Evolutionary conservation across 768 basidiomycete species (phyloP).

Genomic region (Favolaschia claudopus): DNA sequence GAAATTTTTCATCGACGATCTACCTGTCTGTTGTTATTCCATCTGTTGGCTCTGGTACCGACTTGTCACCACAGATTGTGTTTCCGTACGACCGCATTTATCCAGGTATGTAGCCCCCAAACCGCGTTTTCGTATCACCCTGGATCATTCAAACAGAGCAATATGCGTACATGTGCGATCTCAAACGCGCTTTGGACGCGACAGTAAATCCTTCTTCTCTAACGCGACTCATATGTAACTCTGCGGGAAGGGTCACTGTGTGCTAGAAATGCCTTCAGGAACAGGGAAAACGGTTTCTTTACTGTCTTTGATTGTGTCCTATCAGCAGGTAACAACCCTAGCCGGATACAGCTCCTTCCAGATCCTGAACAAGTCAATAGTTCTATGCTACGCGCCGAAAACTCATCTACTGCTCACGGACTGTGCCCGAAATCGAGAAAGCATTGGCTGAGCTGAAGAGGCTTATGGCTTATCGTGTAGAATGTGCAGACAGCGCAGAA

Average conservation of each 20-base stretch:
- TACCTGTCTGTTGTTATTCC: constrained; percentile 64
- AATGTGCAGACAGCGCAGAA: constrained; percentile 75
- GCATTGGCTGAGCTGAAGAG: constrained; percentile 94
- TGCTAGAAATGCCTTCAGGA: constrained; percentile 99
- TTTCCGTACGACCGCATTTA: constrained; percentile 97
- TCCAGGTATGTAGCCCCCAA: constrained; percentile 67
- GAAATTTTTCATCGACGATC: constrained; percentile 85
- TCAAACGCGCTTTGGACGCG: constrained; percentile 95
- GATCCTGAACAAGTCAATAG: constrained; percentile 47
- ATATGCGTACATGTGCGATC: constrained; percentile 99
- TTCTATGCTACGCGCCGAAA: constrained; percentile 93
- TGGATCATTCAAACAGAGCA: constrained; percentile 68
- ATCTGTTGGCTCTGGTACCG: constrained; percentile 3
- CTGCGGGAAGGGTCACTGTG: constrained; percentile 86
- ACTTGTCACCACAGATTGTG: constrained; percentile 63
- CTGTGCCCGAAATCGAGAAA: constrained; percentile 99
- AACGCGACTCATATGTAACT: not conserved
- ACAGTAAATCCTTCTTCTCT: constrained; percentile 56
- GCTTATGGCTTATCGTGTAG: constrained; percentile 87
- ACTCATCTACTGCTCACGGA: constrained; percentile 98
- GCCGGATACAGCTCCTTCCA: not conserved
- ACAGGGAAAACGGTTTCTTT: constrained; percentile 99
- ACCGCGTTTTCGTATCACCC: not conserved
- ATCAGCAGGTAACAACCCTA: constrained; percentile 77
- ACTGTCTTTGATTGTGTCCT: constrained; percentile 94